Evolutionary conservation across 2,329 filamentous ascomycete genomes (phyloP), one percentile per base, ranked within the genome.

Genomic region (Ophiostoma sp.): DNA sequence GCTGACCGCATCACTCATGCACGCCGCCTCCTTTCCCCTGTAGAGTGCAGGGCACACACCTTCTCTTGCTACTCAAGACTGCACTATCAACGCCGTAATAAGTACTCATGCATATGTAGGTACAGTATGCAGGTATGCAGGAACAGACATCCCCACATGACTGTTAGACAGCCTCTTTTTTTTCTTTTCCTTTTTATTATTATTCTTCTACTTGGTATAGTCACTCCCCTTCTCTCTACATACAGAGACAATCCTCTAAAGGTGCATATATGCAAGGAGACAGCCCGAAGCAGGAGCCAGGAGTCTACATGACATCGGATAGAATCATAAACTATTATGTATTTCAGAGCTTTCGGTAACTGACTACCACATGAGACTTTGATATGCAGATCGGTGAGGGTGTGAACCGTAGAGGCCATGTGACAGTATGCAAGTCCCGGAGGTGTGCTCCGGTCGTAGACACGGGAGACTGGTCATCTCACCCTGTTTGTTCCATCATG

Each of bases 211-310:
- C 44, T 48, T 17, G 36, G 36, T 44, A 10, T 11, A 31, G 27
- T 31, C 27, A 31, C 27, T 31, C 27, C 27, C 27, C 27, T 31
- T 31, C 27, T 31, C 27, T 31, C 27, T 31, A 31, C 27, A 31
- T 31, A 31, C 3, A 31, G 27, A 31, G 27, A 48, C 44, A n/a
- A 48, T 48, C 15, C 44, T 57, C n/a, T 27, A 57, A 15, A 48
- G 13, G 17, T 57, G 52, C 52, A 57, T 57, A 27, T 57, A 57
- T 57, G 52, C 52, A 57, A 57, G 52, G 52, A 57, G 52, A 7
- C n/a, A 57, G 52, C 10, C 48, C 52, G 23, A 31, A 27, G n/a
- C 52, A 27, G 52, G 52, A 57, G 52, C 52, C 52, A 57, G 52
- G n/a, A 57, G 52, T 27, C 17, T 31, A 57, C 23, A 27, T 57